A percentile compares a stretch with the other conserved stretches of the same genome.
phyloP scores from a whole-genome alignment of 768 basidiomycete species.

The Collybia sordida region DNA sequence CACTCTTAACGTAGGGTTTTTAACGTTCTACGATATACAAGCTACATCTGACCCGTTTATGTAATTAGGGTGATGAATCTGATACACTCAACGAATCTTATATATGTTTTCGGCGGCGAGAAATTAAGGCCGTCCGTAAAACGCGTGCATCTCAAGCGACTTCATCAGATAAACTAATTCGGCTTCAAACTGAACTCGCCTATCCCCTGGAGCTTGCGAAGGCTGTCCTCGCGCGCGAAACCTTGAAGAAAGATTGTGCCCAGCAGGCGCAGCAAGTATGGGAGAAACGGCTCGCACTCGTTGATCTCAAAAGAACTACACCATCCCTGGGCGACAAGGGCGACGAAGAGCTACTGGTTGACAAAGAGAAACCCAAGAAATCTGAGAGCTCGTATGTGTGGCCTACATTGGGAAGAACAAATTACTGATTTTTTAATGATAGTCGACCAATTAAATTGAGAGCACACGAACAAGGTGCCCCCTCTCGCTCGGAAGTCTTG shows the following conservation, averaged over 20 bases:
- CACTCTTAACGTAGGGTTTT: conserved; percentile 79
- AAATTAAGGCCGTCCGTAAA: conserved; percentile 92
- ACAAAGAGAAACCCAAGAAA: conserved; percentile 72
- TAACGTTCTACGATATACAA: no score
- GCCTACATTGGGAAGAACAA: neutral
- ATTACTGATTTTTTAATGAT: conserved; percentile 22
- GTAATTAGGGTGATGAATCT: conserved; percentile 71
- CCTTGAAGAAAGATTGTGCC: conserved; percentile 65
- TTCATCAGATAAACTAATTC: conserved; percentile 84
- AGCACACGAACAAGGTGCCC: conserved; percentile 38
- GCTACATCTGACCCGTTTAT: neutral
- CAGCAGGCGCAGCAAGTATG: conserved; percentile 65
- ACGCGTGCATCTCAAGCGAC: conserved; percentile 89
- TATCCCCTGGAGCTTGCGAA: conserved; percentile 74
- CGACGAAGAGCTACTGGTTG: conserved; percentile 72
- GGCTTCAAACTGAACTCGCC: conserved; percentile 74
- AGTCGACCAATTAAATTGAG: conserved; percentile 57
- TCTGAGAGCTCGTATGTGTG: conserved; percentile 37
- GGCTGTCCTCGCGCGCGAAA: conserved; percentile 70
- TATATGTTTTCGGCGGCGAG: conserved; percentile 94
- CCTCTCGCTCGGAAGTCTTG: conserved; percentile 45
- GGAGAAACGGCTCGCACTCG: conserved; percentile 74
- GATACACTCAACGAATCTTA: conserved; percentile 92
- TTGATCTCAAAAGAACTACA: conserved; percentile 78
- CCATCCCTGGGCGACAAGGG: conserved; percentile 58